phyloP scores from a whole-genome alignment of 768 basidiomycete genomes.

The Amyloporia xantha region DNA sequence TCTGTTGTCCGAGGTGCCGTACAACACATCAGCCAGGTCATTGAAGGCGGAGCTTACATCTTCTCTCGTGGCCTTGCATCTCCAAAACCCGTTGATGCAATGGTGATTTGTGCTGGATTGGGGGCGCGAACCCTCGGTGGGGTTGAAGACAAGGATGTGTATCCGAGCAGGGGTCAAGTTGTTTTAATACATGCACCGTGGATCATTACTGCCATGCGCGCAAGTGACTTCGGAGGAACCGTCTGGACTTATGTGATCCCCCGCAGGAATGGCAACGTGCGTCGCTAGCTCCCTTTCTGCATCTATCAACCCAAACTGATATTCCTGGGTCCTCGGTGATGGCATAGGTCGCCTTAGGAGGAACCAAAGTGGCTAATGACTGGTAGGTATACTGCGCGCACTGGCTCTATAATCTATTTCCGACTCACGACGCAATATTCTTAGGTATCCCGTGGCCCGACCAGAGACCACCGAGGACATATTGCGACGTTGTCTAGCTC shows the following conservation, averaged over 20 bases:
- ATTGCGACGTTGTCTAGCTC: slow-evolving; percentile 35
- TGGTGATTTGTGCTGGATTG: slow-evolving; percentile 69
- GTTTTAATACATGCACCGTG: slow-evolving; percentile 42
- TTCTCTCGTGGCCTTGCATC: slow-evolving; percentile 14
- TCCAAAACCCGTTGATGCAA: slow-evolving; percentile 33
- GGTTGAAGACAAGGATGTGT: slow-evolving; percentile 42
- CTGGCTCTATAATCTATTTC: background rate
- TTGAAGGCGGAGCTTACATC: slow-evolving; percentile 45
- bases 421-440: background rate
- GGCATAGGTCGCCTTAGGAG: slow-evolving; percentile 49
- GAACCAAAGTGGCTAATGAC: slow-evolving; percentile 50
- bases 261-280: slow-evolving; percentile 45
- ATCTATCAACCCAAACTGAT: background rate
- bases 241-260: slow-evolving; percentile 61
- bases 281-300: slow-evolving; percentile 10
- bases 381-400: slow-evolving; percentile 49
- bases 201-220: slow-evolving; percentile 44
- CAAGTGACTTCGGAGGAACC: slow-evolving; percentile 32
- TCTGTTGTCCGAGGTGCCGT: slow-evolving; percentile 48
- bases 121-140: slow-evolving; percentile 47
- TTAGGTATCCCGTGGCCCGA: slow-evolving; percentile 59
- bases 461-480: slow-evolving; percentile 57
- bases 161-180: slow-evolving; percentile 42
- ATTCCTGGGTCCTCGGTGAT: background rate
- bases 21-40: slow-evolving; percentile 63